These are phyloP conservation scores for Phytophthora ohioensis DNA, from an alignment of 352 stramenopile species.

Conservation along the genomic window DNA sequence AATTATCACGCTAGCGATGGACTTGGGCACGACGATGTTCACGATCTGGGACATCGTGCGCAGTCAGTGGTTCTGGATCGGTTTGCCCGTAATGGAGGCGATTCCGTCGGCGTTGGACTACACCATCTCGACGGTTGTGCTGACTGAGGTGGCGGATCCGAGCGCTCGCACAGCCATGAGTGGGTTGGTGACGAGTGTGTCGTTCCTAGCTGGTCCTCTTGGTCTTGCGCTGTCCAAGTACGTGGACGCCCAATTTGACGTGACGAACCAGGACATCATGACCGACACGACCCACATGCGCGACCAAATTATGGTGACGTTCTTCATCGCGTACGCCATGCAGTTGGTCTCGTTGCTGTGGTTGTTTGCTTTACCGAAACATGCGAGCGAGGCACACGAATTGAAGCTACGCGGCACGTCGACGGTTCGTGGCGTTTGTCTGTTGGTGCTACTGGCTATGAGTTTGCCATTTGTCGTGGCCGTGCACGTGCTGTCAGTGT, in stretches of 20 bases:
- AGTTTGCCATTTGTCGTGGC: constrained; percentile 34
- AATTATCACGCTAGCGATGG: constrained; percentile 42
- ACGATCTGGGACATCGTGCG: constrained; percentile 66
- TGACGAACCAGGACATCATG: constrained; percentile 47
- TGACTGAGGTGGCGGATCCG: constrained; percentile 59
- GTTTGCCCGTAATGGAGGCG: constrained; percentile 62
- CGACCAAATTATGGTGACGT: constrained; percentile 47
- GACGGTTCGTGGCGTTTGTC: constrained; percentile 17
- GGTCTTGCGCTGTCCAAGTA: constrained; percentile 61
- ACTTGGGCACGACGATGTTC: constrained; percentile 52
- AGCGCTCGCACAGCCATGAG: constrained; percentile 35
- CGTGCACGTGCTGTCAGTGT: constrained; percentile 63
- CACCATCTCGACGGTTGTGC: constrained; percentile 53
- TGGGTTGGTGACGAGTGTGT: constrained; percentile 54
- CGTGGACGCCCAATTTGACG: constrained; percentile 61
- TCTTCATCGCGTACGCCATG: constrained; percentile 59
- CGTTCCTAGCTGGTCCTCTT: constrained; percentile 51
- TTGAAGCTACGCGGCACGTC: constrained; percentile 42
- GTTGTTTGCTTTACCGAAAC: constrained; percentile 57
- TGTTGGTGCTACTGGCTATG: constrained; percentile 30
- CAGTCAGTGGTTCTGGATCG: constrained; percentile 71
- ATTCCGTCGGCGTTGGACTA: constrained; percentile 61
- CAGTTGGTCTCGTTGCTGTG: constrained; percentile 53
- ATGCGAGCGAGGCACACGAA: constrained; percentile 36
- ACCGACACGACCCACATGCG: constrained; percentile 52